Evolutionary conservation across 2,329 filamentous ascomycete species (phyloP).

Genomic region (Diaporthe capsici): DNA sequence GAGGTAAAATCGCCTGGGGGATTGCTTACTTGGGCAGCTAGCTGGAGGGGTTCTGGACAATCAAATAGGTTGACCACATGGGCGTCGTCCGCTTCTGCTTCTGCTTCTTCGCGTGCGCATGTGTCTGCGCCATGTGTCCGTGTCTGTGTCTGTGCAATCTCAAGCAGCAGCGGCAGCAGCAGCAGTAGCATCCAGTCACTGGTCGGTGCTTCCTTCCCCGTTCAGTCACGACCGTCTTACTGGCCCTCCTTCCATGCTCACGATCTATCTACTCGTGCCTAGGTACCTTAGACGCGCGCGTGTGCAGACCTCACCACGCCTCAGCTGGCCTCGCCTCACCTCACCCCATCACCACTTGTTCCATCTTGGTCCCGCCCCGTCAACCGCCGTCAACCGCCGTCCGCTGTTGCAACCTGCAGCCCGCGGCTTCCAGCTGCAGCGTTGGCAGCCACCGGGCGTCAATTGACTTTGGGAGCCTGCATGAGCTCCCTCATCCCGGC

Average conservation of each 20-base stretch:
- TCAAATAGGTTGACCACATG: neutral
- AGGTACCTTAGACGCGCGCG: constrained; percentile 17
- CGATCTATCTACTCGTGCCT: neutral
- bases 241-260: too few relatives aligned
- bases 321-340: neutral
- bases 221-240: neutral
- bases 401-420: neutral
- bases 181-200: too few relatives aligned
- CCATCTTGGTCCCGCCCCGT: neutral
- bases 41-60: neutral
- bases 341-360: neutral
- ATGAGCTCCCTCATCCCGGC: constrained; percentile 8
- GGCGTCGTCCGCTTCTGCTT: neutral
- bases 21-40: neutral
- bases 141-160: neutral
- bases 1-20: too few relatives aligned
- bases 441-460: constrained; percentile 7
- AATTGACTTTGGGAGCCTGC: constrained; percentile 32
- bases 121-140: neutral
- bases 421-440: neutral
- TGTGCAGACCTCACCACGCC: neutral
- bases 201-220: too few relatives aligned
- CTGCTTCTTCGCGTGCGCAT: neutral
- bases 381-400: neutral
- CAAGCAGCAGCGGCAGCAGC: too few relatives aligned